Evolutionary conservation across 768 basidiomycete genomes (phyloP).

Genomic region (Dioszegia aurantiaca): DNA sequence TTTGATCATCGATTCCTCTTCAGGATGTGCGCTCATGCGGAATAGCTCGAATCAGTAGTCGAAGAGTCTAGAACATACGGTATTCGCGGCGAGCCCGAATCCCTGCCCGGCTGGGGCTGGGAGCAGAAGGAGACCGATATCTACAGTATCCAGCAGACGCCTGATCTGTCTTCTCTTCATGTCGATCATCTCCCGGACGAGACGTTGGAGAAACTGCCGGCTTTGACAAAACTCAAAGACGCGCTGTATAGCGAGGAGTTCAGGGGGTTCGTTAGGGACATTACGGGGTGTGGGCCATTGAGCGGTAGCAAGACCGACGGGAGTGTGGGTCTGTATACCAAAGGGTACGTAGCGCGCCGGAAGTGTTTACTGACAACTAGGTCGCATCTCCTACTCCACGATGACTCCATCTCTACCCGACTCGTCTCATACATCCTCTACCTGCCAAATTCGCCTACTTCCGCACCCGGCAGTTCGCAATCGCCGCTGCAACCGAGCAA

Average conservation of each 20-base stretch:
- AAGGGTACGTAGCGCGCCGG: too few relatives aligned
- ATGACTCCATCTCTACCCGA: conserved; percentile 94
- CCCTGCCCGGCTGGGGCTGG: conserved; percentile 52
- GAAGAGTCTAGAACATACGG: conserved; percentile 49
- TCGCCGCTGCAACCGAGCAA: conserved; percentile 52
- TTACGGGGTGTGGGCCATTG: conserved; percentile 89
- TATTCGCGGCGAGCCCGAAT: conserved; percentile 42
- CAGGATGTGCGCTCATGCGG: conserved; percentile 6
- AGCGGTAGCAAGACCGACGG: conserved; percentile 92
- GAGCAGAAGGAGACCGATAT: conserved; percentile 92
- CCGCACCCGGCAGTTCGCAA: conserved; percentile 58
- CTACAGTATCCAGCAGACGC: conserved; percentile 97
- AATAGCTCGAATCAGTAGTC: conserved; percentile 48
- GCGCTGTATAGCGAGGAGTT: conserved; percentile 83
- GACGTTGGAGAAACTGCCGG: conserved; percentile 75
- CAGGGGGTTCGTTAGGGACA: conserved; percentile 73
- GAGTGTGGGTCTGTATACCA: conserved; percentile 86
- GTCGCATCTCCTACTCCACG: conserved; percentile 83
- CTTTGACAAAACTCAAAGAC: conserved; percentile 76
- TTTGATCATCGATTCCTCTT: background rate
- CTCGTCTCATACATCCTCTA: conserved; percentile 96
- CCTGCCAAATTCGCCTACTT: conserved; percentile 62
- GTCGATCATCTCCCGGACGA: conserved; percentile 66
- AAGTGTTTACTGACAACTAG: conserved; percentile 17
- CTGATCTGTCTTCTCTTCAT: conserved; percentile 88